Base-by-base conservation (phyloP, 2,329 filamentous ascomycete genomes). In the Ascochyta lentis region DNA sequence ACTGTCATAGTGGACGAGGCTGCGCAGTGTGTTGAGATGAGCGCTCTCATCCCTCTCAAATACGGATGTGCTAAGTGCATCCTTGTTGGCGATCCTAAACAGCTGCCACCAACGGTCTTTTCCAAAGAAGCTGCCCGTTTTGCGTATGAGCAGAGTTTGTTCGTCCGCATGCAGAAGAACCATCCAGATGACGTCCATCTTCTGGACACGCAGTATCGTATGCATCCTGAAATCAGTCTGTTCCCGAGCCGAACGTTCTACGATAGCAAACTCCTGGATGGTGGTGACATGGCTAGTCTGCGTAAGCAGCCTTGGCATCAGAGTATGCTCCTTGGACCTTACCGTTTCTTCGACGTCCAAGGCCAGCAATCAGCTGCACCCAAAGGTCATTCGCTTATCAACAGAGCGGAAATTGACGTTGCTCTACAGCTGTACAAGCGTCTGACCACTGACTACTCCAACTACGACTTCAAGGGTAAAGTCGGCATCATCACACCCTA, bases 1-100 rank as follows among this genome's bases (percentile, higher is more conserved):
- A 98, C 95, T 0, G 95, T 99, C 63, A 91, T 99, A 65, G 97
- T 99, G 61, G 95, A 99, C 68, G 95, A 99, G 78, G 95, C 95
- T 3, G 95, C 95, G 15, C 95, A 99, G 81, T 99, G 94, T 75
- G 96, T 99, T 58, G 95, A 99, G 78, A 84, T 99, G 71, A 96
- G 92, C 70, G 95, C 95, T 12, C 83, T 99, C 42, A 99, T 99
- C 64, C 95, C 95, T 2, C 84, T 99, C 53, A 99, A 99, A 76
- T 99, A 99, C 70, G 94, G 95, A 52, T 96, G 92, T 76, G 90
- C 90, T 56, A 98, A 97, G 78, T 98, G 95, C 78, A 92, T 99
- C 65, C 86, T 99, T 29, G 95, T 99, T 27, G 95, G 95, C 78
- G 95, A 99, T 79, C 95, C 95, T 0, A 98, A 99, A 75, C 95